phyloP scores from a whole-genome alignment of 768 basidiomycete species.

The Pleurotus giganteus region DNA sequence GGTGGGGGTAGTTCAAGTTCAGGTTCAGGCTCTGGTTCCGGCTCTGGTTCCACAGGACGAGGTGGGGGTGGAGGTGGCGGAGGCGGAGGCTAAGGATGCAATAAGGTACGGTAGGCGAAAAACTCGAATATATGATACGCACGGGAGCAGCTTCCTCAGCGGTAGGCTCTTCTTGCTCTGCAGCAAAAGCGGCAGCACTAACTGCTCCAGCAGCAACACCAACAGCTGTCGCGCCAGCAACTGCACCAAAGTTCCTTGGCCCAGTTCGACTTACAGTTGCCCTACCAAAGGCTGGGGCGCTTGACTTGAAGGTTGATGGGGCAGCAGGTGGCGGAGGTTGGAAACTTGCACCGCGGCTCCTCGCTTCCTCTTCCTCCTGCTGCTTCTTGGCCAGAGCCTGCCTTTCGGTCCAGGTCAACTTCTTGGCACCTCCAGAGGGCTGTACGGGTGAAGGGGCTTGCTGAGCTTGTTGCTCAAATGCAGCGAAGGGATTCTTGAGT shows the following conservation, averaged over 20 bases:
- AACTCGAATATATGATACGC: not conserved
- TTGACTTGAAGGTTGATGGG: conserved; percentile 38
- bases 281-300: conserved; percentile 46
- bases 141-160: conserved; percentile 1
- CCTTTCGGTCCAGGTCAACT: conserved; percentile 91
- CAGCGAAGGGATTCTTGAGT: conserved; percentile 79
- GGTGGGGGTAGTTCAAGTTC: conserved; percentile 32
- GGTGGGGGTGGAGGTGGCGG: conserved; percentile 37
- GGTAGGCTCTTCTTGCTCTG: conserved; percentile 33
- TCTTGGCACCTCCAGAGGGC: conserved; percentile 51
- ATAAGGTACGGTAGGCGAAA: not conserved
- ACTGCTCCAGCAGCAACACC: conserved; percentile 36
- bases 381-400: conserved; percentile 91
- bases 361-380: conserved; percentile 70
- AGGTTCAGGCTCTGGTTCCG: conserved; percentile 24
- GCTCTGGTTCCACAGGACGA: conserved; percentile 26
- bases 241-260: conserved; percentile 44
- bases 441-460: conserved; percentile 15
- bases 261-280: conserved; percentile 33
- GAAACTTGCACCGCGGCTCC: conserved; percentile 33
- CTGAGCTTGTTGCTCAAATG: conserved; percentile 48
- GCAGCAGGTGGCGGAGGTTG: conserved; percentile 39
- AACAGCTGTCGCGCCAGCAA: conserved; percentile 27
- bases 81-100: conserved; percentile 27
- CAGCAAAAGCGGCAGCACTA: conserved; percentile 29